These are phyloP conservation scores for Peniophora sp. DNA, from an alignment of 1,284 basidiomycete genomes.

Conservation along the genomic window DNA sequence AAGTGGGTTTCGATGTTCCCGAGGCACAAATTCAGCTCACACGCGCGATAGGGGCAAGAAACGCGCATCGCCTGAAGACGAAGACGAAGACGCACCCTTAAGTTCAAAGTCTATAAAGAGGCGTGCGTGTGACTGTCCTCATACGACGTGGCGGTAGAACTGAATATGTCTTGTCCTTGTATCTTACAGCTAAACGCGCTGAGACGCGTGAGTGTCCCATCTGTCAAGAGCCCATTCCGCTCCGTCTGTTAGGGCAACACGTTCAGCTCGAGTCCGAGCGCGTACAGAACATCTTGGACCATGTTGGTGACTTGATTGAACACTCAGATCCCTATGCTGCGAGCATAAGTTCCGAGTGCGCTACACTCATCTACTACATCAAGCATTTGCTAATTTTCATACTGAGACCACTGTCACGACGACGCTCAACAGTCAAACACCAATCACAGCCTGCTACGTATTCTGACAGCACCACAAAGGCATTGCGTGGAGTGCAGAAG, in stretches of 20 bases:
- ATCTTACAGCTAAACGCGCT: slow-evolving; percentile 49
- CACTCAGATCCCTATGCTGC: slow-evolving; percentile 31
- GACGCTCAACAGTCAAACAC: slow-evolving; percentile 13
- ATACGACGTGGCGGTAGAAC: no score
- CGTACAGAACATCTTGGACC: slow-evolving; percentile 55
- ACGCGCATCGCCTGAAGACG: no score
- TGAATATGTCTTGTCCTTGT: no score
- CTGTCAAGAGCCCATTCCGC: slow-evolving; percentile 61
- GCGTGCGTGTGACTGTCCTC: no score
- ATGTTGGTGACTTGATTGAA: slow-evolving; percentile 39
- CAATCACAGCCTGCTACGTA: slow-evolving; percentile 23
- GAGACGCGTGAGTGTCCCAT: slow-evolving; percentile 68
- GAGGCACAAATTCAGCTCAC: no score
- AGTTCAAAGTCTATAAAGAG: no score
- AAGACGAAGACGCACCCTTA: no score
- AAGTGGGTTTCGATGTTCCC: no score
- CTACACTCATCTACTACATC: slow-evolving; percentile 9
- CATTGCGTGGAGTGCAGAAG: slow-evolving; percentile 49
- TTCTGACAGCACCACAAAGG: slow-evolving; percentile 40
- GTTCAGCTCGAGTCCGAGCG: slow-evolving; percentile 56
- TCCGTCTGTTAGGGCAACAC: slow-evolving; percentile 58
- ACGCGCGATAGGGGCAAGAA: no score
- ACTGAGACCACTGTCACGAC: slow-evolving; percentile 19
- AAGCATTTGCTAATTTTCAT: not conserved
- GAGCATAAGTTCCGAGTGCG: slow-evolving; percentile 41